Base-by-base conservation (phyloP, 768 basidiomycete genomes). In the Daedaleopsis sinensis region DNA sequence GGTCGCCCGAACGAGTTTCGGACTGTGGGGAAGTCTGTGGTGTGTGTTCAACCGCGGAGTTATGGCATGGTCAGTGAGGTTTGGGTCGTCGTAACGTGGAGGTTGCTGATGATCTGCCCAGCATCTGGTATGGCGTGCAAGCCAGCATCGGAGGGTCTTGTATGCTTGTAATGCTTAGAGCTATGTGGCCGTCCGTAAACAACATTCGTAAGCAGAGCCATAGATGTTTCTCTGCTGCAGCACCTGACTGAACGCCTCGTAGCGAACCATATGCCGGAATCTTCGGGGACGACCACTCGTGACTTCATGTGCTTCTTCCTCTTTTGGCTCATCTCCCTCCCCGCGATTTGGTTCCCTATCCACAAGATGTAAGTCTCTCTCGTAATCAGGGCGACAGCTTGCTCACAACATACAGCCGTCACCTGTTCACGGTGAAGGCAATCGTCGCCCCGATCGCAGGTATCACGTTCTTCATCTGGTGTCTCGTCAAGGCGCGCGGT, bases 231-330 rank as follows among this genome's bases (percentile, higher is more conserved):
- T 55, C 57, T 27, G 56, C 59, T 60, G 36, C 57, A 18, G 2
- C 2, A 32, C 48, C 35, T 65, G 36, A 46, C 46, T 19, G 10
- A 13, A 9, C n/a, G 19, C n/a, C 24, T n/a, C 27, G 18, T 50
- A 90, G 86, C 84, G 24, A 93, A 93, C 78, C 78, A 80, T 60
- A 80, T 93, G 67, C 87, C 90, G n/a, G 80, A 77, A 23, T 87
- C 86, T 13, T 85, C 89, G 61, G 90, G 91, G 47, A 93, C 85
- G 36, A 89, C 80, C 57, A 87, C 88, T n/a, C 81, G 83, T 55
- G 85, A 90, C 74, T 90, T 88, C 66, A 76, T 91, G 77, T 85
- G 85, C 65, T 94, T 94, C 83, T 88, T 94, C 80, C 78, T 94
- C 59, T 95, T 93, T 79, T 94, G 90, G 88, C 75, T 93, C 27